A percentile compares a stretch with the other conserved stretches of the same genome.
These are phyloP conservation scores for Phialophora verrucosa DNA, from an alignment of 2,329 filamentous ascomycete species.

Conservation along the genomic window DNA sequence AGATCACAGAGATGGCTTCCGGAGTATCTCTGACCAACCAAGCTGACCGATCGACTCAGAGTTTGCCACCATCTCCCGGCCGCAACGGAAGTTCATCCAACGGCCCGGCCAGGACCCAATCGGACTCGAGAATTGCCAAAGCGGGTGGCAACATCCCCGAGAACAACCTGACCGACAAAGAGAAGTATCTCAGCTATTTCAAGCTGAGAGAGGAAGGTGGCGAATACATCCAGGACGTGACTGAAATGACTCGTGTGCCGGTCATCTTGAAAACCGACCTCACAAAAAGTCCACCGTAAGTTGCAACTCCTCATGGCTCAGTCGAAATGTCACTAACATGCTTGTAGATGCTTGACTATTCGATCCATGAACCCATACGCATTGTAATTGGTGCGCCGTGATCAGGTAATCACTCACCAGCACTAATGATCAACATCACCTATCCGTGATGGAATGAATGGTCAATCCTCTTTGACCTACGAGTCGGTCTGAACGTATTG, in stretches of 20 bases:
- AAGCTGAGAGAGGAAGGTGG: slow-evolving; percentile 88
- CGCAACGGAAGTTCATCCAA: slow-evolving; percentile 72
- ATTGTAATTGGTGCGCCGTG: slow-evolving; percentile 44
- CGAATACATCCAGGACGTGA: slow-evolving; percentile 97
- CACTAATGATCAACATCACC: background rate
- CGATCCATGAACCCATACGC: slow-evolving; percentile 59
- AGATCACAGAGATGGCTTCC: slow-evolving; percentile 87
- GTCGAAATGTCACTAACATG: slow-evolving; percentile 38
- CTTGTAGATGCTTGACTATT: slow-evolving; percentile 55
- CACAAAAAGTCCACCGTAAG: slow-evolving; percentile 98
- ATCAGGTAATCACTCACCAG: slow-evolving; percentile 1
- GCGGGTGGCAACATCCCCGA: slow-evolving; percentile 71
- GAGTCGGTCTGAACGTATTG: background rate
- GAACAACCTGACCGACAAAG: slow-evolving; percentile 84
- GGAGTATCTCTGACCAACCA: slow-evolving; percentile 77
- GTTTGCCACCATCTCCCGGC: slow-evolving; percentile 88
- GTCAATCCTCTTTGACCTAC: slow-evolving; percentile 1
- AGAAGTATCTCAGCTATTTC: slow-evolving; percentile 93
- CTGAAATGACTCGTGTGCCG: slow-evolving; percentile 96
- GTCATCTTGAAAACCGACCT: slow-evolving; percentile 98
- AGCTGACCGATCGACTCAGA: slow-evolving; percentile 87
- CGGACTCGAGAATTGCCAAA: slow-evolving; percentile 87
- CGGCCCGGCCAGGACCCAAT: slow-evolving; percentile 82
- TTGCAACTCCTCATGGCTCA: slow-evolving; percentile 44
- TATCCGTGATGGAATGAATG: background rate